Base-by-base conservation (phyloP, 2,329 filamentous ascomycete genomes). In the Botryotinia calthae region DNA sequence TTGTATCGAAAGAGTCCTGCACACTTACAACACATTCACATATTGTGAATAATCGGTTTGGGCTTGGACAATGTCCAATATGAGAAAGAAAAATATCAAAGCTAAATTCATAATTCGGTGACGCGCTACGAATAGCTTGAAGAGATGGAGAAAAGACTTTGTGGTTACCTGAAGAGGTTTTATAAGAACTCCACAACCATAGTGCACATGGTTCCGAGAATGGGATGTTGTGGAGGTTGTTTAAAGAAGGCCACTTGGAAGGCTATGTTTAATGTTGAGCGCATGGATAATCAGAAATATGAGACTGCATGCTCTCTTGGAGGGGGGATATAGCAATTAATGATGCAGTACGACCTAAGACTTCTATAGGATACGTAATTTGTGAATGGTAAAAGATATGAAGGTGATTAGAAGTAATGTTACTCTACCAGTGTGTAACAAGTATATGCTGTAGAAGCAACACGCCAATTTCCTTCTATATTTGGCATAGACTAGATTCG, bases 1-100 rank as follows among this genome's bases (percentile, higher is more conserved):
- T 37, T n/a, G 6, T 5, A 34, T 14, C 48, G 44, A 44, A 58
- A 12, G 22, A 42, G 2, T 42, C 9, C 18, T 9, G 61, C 44
- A 2, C 20, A 61, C 77, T 74, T 61, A 78, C 77, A 79, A 77
- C 18, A 79, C 73, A 64, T 77, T 77, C 14, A 79, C 77, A 76
- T 76, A 76, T 75, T 77, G 75, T 54, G 74, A 77, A 44, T 75
- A 78, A 63, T 77, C 77, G 31, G 70, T 18, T 46, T 72, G 51
- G 5, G 70, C 70, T 34, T 71, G 59, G 22, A 46, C 70, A 28
- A 51, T n/a, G 10, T 31, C 42, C 3, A 58, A 37, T 64, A 67
- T 48, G 7, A 61, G 22, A 59, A 72, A 16, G 4, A 51, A 6
- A 34, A 72, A 9, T 20, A 42, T 31, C 65, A 18, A 46, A 34